A percentile compares a stretch with the other conserved stretches of the same genome.
phyloP scores from a whole-genome alignment of 371 early-diverging fungal genomes.

The Apophysomyces trapeziformis region DNA sequence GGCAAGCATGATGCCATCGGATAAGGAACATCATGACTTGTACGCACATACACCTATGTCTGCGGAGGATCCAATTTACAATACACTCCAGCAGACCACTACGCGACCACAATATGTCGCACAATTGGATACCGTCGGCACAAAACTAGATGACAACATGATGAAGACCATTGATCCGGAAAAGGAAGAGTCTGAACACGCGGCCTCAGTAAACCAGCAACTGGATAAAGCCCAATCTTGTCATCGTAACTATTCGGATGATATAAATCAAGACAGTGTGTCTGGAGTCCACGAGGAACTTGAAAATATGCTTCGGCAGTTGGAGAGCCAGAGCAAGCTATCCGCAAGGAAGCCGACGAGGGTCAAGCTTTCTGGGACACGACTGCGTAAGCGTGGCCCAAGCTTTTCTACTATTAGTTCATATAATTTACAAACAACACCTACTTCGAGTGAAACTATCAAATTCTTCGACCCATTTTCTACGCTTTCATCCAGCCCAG shows the following conservation, averaged over 20 bases:
- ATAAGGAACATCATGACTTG: too few relatives aligned
- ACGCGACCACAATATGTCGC: background rate
- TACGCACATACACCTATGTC: too few relatives aligned
- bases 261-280: background rate
- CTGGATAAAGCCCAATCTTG: background rate
- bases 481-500: background rate
- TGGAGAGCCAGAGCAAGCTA: background rate
- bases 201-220: background rate
- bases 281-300: constrained; percentile 13
- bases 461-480: constrained; percentile 2
- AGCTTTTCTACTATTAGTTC: background rate
- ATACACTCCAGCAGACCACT: background rate
- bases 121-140: background rate
- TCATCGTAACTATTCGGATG: background rate
- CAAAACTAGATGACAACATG: too few relatives aligned
- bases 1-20: too few relatives aligned
- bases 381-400: background rate
- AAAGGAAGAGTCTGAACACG: background rate
- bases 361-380: background rate
- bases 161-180: too few relatives aligned
- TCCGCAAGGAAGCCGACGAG: background rate
- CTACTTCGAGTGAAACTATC: background rate
- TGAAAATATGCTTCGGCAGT: constrained; percentile 12
- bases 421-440: background rate
- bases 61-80: too few relatives aligned